Conservation (phyloP, 805 yeast species). For the Yamadazyma olivae region DNA sequence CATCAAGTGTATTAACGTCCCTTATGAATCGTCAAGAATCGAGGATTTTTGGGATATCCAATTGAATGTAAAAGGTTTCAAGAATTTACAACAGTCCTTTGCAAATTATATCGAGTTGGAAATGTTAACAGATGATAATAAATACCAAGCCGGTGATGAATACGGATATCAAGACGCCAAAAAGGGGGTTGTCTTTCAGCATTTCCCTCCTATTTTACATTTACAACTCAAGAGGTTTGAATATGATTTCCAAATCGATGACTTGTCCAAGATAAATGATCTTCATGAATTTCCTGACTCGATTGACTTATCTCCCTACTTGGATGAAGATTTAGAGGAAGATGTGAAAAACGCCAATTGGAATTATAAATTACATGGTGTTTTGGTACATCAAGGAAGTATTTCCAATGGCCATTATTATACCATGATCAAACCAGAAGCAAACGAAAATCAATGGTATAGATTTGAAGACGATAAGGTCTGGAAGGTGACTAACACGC, state of each 20-base stretch:
- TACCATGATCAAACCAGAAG: conserved; percentile 82
- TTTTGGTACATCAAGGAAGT: conserved; percentile 93
- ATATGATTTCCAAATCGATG: conserved; percentile 86
- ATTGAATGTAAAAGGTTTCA: conserved; percentile 83
- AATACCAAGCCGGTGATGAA: conserved; percentile 84
- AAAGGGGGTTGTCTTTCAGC: conserved; percentile 90
- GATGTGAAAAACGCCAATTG: conserved; percentile 53
- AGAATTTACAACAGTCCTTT: conserved; percentile 70
- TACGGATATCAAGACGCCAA: conserved; percentile 92
- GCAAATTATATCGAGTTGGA: conserved; percentile 86
- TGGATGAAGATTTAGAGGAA: conserved; percentile 54
- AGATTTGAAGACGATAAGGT: conserved; percentile 96
- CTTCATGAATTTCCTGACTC: conserved; percentile 83
- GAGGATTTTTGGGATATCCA: conserved; percentile 99
- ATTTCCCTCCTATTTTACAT: conserved; percentile 90
- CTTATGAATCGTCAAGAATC: conserved; percentile 84
- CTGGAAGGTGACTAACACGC: conserved; percentile 76
- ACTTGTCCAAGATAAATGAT: conserved; percentile 87
- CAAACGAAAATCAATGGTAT: conserved; percentile 67
- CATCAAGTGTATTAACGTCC: conserved; percentile 88
- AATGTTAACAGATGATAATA: conserved; percentile 89
- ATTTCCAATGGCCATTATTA: conserved; percentile 96
- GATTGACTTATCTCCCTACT: conserved; percentile 75
- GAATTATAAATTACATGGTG: conserved; percentile 87
- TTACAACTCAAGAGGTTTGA: conserved; percentile 92